phyloP scores from a whole-genome alignment of 345 rosid species.

The Rubroshorea leprosula region DNA sequence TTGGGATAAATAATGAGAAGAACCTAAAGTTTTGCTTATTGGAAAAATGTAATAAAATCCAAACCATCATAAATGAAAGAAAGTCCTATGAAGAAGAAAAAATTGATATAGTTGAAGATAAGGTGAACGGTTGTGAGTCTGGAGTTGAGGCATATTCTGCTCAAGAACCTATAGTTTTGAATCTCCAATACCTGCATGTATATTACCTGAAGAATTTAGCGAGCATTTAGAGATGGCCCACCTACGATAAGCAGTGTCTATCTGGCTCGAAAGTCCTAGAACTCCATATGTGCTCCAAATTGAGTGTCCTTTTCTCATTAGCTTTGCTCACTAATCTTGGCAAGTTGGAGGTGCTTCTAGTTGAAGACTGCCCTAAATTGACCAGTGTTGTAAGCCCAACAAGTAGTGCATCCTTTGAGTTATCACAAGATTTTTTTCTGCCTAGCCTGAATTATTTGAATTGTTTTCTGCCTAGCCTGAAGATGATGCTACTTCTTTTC shows the following conservation, averaged over 20 bases:
- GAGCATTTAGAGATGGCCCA: background rate
- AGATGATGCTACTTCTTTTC: background rate
- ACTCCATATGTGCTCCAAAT: background rate
- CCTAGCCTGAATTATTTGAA: too few species aligned
- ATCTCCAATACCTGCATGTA: conserved; percentile 15
- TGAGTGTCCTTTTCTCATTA: background rate
- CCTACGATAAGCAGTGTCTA: background rate
- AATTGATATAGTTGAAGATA: too few species aligned
- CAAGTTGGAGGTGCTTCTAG: conserved; percentile 7
- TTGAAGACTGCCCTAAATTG: conserved; percentile 3
- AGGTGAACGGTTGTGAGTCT: too few species aligned
- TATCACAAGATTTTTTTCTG: background rate
- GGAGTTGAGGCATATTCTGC: too few species aligned
- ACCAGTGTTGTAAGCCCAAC: background rate
- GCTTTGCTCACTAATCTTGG: background rate
- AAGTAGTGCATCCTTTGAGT: background rate
- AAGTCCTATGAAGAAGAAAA: background rate
- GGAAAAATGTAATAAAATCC: conserved; percentile 21
- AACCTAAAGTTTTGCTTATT: conserved; percentile 18
- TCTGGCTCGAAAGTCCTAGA: background rate
- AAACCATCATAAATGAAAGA: conserved; percentile 2
- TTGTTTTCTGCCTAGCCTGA: background rate
- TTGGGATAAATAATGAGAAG: conserved; percentile 10
- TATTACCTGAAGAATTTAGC: conserved; percentile 1
- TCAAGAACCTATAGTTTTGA: background rate